Conservation (phyloP, 306 rosid genomes). For the Myrica gale region DNA sequence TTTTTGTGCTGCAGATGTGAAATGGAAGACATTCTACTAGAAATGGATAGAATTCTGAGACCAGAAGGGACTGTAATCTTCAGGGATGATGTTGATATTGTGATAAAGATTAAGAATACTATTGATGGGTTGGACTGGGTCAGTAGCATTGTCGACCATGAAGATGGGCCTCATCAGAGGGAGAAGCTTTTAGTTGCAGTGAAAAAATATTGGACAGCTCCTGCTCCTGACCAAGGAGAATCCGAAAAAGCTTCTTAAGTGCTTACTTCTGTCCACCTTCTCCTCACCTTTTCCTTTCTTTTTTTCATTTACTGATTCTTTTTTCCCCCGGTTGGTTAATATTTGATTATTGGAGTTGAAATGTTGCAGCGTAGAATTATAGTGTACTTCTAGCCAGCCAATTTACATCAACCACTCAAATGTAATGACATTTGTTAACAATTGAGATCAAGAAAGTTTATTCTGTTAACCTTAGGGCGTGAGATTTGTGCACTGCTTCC, state of each 20-base stretch:
- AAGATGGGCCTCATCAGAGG: conserved; percentile 67
- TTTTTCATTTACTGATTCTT: conserved; percentile 12
- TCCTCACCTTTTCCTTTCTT: neutral
- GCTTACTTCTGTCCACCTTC: neutral
- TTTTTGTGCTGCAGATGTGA: conserved; percentile 54
- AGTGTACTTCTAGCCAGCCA: neutral
- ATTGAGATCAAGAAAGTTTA: no score
- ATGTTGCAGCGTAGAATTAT: neutral
- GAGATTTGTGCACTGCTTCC: no score
- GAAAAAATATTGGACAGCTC: conserved; percentile 84
- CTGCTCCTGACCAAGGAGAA: conserved; percentile 29
- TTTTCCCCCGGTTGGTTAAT: neutral
- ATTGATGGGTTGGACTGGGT: conserved; percentile 65
- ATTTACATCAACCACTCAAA: neutral
- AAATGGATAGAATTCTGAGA: conserved; percentile 79
- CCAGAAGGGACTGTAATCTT: conserved; percentile 81
- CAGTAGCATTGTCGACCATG: conserved; percentile 73
- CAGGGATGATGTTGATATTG: conserved; percentile 64
- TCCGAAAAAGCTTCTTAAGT: conserved; percentile 7
- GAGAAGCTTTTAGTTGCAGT: conserved; percentile 71
- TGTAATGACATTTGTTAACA: no score
- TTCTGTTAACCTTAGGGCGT: no score
- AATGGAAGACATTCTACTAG: conserved; percentile 69
- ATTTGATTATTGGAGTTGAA: neutral
- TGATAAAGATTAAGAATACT: conserved; percentile 53